These are phyloP conservation scores for Phanerodontia chrysosporium DNA, from an alignment of 768 basidiomycete species.

Conservation along the genomic window DNA sequence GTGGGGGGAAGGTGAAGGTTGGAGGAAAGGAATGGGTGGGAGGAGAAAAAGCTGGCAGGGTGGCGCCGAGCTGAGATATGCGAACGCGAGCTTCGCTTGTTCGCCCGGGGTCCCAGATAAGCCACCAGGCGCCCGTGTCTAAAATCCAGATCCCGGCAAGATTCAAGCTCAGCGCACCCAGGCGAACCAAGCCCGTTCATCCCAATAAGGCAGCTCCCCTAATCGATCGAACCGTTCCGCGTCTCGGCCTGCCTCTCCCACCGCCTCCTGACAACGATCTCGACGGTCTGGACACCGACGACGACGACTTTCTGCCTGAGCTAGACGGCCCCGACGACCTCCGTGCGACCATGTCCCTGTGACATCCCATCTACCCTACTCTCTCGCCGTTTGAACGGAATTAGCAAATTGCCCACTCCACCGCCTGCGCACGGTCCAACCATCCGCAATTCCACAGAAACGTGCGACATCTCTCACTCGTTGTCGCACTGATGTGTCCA, in stretches of 20 bases:
- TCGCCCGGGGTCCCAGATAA: conserved; percentile 6
- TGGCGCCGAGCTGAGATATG: conserved; percentile 8
- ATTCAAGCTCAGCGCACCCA: background rate
- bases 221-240: background rate
- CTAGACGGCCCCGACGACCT: background rate
- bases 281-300: background rate
- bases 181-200: background rate
- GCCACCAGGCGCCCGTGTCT: background rate
- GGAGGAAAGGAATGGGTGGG: background rate
- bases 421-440: background rate
- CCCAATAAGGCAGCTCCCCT: background rate
- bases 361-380: background rate
- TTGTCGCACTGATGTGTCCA: background rate
- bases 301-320: background rate
- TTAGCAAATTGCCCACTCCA: background rate
- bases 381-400: background rate
- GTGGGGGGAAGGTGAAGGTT: background rate
- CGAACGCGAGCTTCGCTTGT: background rate
- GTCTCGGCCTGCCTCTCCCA: background rate
- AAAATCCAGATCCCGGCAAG: background rate
- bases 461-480: conserved; percentile 3
- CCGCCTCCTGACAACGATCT: background rate
- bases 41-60: background rate
- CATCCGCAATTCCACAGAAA: background rate
- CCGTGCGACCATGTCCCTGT: background rate